These are phyloP conservation scores for Aspergillus panamensis DNA, from an alignment of 495 filamentous ascomycete species.

Conservation along the genomic window DNA sequence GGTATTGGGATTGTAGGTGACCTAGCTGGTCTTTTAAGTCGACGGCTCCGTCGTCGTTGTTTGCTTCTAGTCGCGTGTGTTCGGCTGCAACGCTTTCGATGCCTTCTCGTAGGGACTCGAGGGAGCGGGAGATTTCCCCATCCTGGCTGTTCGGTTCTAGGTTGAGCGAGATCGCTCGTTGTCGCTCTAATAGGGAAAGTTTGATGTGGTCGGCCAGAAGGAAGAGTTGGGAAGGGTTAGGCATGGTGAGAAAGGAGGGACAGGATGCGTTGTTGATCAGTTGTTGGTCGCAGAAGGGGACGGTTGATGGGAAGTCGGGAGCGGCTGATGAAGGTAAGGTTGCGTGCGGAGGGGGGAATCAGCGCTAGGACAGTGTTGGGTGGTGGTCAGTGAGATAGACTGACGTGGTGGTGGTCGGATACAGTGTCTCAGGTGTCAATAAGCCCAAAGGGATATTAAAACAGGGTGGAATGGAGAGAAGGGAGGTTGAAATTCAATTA, in stretches of 20 bases:
- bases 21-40: conserved; percentile 69
- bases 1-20: conserved; percentile 52
- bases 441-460: not conserved
- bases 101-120: conserved; percentile 81
- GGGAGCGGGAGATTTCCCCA: conserved; percentile 81
- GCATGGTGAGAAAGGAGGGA: conserved; percentile 40
- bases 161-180: conserved; percentile 83
- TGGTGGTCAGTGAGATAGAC: conserved; percentile 3
- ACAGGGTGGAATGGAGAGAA: not conserved
- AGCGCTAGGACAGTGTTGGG: conserved; percentile 11
- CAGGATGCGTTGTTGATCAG: conserved; percentile 3
- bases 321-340: conserved; percentile 1
- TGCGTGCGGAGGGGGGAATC: conserved; percentile 9
- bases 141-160: conserved; percentile 82
- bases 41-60: conserved; percentile 54
- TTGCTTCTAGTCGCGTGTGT: conserved; percentile 55
- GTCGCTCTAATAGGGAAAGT: conserved; percentile 68
- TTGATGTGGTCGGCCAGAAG: conserved; percentile 56
- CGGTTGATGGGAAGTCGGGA: not conserved
- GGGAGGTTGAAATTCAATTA: conserved; percentile 1
- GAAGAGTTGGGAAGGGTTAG: conserved; percentile 54
- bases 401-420: not conserved
- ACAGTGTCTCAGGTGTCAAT: not conserved
- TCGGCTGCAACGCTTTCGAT: conserved; percentile 72
- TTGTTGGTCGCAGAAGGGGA: not conserved